phyloP scores from a whole-genome alignment of 2,329 filamentous ascomycete species.

The Raffaelea deltoideospora region DNA sequence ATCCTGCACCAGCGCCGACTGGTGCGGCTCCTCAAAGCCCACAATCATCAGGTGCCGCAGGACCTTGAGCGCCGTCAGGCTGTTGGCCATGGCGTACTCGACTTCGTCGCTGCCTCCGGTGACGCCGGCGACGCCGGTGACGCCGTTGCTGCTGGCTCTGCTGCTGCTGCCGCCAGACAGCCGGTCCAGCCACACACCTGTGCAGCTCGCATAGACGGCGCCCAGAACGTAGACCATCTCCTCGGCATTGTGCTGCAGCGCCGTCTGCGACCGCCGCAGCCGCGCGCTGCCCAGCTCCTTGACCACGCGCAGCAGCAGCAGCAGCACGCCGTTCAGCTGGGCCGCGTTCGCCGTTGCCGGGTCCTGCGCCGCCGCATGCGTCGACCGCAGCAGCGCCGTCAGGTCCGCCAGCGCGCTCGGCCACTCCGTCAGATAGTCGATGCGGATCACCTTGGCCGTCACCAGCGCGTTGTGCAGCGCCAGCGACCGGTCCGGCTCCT shows the following conservation, averaged over 20 bases:
- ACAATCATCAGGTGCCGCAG: slow-evolving; percentile 63
- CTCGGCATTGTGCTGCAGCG: slow-evolving; percentile 62
- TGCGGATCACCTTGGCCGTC: slow-evolving; percentile 72
- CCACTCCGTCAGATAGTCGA: slow-evolving; percentile 86
- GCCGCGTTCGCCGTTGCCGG: too few relatives aligned
- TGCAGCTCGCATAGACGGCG: slow-evolving; percentile 62
- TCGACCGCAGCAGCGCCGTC: slow-evolving; percentile 46
- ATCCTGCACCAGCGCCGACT: slow-evolving; percentile 57
- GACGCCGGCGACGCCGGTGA: too few relatives aligned
- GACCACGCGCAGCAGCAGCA: slow-evolving; percentile 69
- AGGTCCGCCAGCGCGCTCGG: slow-evolving; percentile 45
- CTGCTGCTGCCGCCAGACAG: slow-evolving; percentile 17
- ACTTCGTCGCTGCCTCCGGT: slow-evolving; percentile 36
- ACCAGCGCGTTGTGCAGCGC: slow-evolving; percentile 81
- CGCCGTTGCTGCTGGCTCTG: too few relatives aligned
- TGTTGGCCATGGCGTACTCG: slow-evolving; percentile 56
- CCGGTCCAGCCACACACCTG: slow-evolving; percentile 50
- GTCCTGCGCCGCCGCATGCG: slow-evolving; percentile 41
- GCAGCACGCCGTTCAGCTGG: slow-evolving; percentile 56
- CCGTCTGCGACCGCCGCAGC: slow-evolving; percentile 57
- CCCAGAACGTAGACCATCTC: slow-evolving; percentile 72
- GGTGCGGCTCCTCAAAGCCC: slow-evolving; percentile 73
- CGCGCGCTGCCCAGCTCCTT: slow-evolving; percentile 81
- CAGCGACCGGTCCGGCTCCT: slow-evolving; percentile 60
- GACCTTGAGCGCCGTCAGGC: slow-evolving; percentile 62